phyloP scores from a whole-genome alignment of 2,329 filamentous ascomycete species.

The Ascochyta pisi region DNA sequence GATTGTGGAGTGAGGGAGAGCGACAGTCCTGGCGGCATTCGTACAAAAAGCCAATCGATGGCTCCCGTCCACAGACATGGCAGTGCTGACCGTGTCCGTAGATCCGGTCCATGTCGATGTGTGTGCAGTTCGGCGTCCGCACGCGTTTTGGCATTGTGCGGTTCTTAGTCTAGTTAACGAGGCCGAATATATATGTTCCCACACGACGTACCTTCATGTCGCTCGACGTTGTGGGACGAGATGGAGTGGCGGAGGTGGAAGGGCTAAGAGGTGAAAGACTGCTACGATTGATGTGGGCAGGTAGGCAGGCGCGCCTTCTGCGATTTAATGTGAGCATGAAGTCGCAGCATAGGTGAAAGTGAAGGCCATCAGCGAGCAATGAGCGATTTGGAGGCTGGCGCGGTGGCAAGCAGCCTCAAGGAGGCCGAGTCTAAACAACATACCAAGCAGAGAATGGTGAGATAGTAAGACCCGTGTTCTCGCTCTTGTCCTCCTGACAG shows the following conservation, averaged over 20 bases:
- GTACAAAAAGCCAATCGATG: slow-evolving; percentile 75
- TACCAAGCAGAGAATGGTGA: slow-evolving; percentile 1
- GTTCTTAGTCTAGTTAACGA: slow-evolving; percentile 27
- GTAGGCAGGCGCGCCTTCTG: slow-evolving; percentile 11
- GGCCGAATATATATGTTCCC: neutral
- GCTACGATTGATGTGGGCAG: neutral
- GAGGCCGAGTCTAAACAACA: neutral
- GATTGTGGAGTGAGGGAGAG: slow-evolving; percentile 13
- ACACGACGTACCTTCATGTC: slow-evolving; percentile 4
- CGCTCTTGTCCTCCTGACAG: slow-evolving; percentile 9
- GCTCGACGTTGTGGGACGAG: neutral
- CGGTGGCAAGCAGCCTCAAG: neutral
- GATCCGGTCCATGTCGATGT: slow-evolving; percentile 71
- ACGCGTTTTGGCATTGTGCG: slow-evolving; percentile 29
- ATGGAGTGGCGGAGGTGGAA: neutral
- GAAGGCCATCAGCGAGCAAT: neutral
- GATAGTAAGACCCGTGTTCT: slow-evolving; percentile 1
- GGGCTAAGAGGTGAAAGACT: slow-evolving; percentile 3
- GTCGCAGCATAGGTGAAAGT: slow-evolving; percentile 12
- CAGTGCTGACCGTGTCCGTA: slow-evolving; percentile 63
- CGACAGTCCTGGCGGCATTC: slow-evolving; percentile 69
- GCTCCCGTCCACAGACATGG: slow-evolving; percentile 62
- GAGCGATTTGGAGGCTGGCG: neutral
- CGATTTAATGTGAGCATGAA: slow-evolving; percentile 14
- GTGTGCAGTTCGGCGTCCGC: slow-evolving; percentile 62